Conservation (phyloP, 2,329 filamentous ascomycete species). For the Cordyceps militaris region DNA sequence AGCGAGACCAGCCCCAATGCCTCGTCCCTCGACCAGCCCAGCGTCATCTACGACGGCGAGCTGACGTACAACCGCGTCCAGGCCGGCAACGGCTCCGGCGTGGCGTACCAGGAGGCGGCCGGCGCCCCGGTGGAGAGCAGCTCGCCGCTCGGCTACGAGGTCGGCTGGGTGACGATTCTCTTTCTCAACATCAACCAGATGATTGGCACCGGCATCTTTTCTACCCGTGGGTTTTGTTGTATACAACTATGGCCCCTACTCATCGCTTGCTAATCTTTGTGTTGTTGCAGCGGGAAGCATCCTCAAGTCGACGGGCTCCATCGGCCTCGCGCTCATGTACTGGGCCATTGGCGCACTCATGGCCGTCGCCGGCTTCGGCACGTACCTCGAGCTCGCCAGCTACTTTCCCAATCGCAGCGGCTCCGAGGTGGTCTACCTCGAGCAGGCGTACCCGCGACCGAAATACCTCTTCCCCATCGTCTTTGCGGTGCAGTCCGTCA, state of each 20-base stretch:
- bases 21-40: neutral
- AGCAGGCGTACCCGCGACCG: constrained; percentile 59
- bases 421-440: constrained; percentile 60
- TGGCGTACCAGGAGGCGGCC: constrained; percentile 52
- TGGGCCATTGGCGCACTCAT: constrained; percentile 58
- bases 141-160: constrained; percentile 54
- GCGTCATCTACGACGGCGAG: constrained; percentile 30
- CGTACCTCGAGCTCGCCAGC: constrained; percentile 57
- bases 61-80: constrained; percentile 34
- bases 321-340: constrained; percentile 56
- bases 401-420: constrained; percentile 63
- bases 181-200: constrained; percentile 57
- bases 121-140: constrained; percentile 54
- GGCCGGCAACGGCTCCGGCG: constrained; percentile 42
- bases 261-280: neutral
- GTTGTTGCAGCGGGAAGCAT: constrained; percentile 46
- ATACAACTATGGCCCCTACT: too few species aligned
- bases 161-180: constrained; percentile 48
- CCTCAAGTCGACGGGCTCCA: constrained; percentile 51
- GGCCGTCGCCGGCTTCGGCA: constrained; percentile 44
- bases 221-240: constrained; percentile 49
- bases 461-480: constrained; percentile 57
- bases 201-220: constrained; percentile 59
- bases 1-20: neutral
- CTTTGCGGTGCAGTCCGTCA: constrained; percentile 56